Evolutionary conservation across 805 yeast genomes (phyloP), one percentile per base, ranked within the genome.

Genomic region (Lachancea waltii): DNA sequence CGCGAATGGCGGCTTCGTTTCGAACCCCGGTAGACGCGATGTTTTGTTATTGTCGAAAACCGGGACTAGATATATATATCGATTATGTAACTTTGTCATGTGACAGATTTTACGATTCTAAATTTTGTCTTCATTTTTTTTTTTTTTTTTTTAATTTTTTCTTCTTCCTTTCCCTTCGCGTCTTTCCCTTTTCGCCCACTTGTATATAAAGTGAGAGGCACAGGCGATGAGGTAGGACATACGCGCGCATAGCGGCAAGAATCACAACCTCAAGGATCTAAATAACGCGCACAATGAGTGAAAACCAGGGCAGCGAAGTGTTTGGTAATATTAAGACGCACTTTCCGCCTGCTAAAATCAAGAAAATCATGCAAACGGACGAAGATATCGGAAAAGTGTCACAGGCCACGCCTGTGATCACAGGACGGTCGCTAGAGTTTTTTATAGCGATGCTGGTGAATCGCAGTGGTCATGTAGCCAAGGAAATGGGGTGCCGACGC

Each of bases 351-450:
- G 97, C 97, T 3, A 76, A 97, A 46, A 87, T 92, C 53, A 92
- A 92, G 68, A 85, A 92, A 53, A 77, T 92, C 42, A 90, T 92
- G 96, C 98, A 92, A 58, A 80, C 94, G 20, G 99, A 92, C 62
- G 98, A 92, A 47, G 99, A 92, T 47, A 89, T 92, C 31, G 99
- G 99, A 3, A 92, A 92, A 58, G 97, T 92, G 4, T 96, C 98
- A 3, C 97, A 89, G 56, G 97, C 96, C 2, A 94, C 99, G 2
- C 99, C 99, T 0, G 83, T 90, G n/a, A 90, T 90, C 13, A 95
- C 92, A 7, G 97, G 97, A 6, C 75, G 96, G 45, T 95, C 98
- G 0, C 68, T 92, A 36, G 97, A 92, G 64, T 73, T 86, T 44
- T 92, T 92, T 58, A 77, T 92, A 73, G 85, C 95, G 35, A 77